A percentile compares a stretch with the other conserved stretches of the same genome.
phyloP scores from a whole-genome alignment of 495 filamentous ascomycete species.

The Aspergillus egyptiacus region DNA sequence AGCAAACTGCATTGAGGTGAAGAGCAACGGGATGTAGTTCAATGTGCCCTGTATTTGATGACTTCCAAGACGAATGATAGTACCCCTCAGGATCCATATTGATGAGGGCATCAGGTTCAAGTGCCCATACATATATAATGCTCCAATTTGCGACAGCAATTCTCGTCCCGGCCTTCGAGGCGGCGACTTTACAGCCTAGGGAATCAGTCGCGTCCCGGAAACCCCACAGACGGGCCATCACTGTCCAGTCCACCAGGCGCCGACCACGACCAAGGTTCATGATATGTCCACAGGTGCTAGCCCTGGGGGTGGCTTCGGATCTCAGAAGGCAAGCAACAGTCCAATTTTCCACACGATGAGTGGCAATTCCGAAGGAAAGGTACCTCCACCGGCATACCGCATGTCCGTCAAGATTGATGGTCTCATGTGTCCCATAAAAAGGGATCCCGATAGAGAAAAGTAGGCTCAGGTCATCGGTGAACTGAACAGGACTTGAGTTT shows the following conservation, averaged over 20 bases:
- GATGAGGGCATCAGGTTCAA: conserved; percentile 35
- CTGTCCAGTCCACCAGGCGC: conserved; percentile 30
- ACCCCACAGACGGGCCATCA: conserved; percentile 39
- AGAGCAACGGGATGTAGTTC: conserved; percentile 32
- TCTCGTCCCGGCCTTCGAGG: conserved; percentile 33
- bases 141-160: conserved; percentile 45
- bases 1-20: conserved; percentile 37
- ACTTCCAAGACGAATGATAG: conserved; percentile 28
- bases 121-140: conserved; percentile 39
- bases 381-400: conserved; percentile 36
- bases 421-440: conserved; percentile 36
- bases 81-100: conserved; percentile 21
- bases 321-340: conserved; percentile 38
- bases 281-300: conserved; percentile 30
- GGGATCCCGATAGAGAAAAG: conserved; percentile 39
- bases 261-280: conserved; percentile 41
- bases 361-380: conserved; percentile 37
- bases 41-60: conserved; percentile 18
- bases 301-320: conserved; percentile 23
- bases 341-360: conserved; percentile 34
- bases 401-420: conserved; percentile 2
- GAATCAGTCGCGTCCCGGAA: conserved; percentile 33
- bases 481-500: conserved; percentile 29
- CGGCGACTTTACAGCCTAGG: conserved; percentile 38
- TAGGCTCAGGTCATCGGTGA: conserved; percentile 24